Conservation (phyloP, 2,329 filamentous ascomycete genomes). For the Amylocarpus encephaloides region DNA sequence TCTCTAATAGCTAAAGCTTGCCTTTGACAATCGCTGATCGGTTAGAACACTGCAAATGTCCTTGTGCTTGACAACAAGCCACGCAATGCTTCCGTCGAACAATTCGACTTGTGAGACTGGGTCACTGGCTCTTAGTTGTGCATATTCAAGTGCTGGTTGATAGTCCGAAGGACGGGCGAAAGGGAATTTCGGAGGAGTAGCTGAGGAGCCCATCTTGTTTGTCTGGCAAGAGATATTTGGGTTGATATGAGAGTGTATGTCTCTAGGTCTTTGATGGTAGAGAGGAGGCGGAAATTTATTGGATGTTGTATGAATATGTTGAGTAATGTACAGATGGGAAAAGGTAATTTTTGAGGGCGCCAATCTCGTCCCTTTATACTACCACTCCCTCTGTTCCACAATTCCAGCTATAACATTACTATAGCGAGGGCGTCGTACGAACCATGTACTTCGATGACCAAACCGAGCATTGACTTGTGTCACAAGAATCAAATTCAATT, state of each 20-base stretch:
- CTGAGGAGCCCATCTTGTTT: not conserved
- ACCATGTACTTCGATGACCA: not conserved
- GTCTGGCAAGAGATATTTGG: no score
- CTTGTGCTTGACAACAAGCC: conserved; percentile 42
- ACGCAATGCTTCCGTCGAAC: conserved; percentile 40
- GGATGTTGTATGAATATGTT: no score
- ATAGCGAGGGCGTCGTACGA: not conserved
- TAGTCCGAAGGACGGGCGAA: conserved; percentile 36
- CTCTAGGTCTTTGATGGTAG: no score
- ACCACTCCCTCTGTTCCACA: no score
- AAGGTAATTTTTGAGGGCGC: no score
- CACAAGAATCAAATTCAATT: not conserved
- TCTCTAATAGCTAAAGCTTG: not conserved
- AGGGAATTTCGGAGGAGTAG: conserved; percentile 31
- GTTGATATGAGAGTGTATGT: no score
- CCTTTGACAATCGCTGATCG: conserved; percentile 23
- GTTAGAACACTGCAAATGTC: conserved; percentile 40
- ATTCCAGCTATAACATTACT: no score
- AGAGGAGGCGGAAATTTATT: no score
- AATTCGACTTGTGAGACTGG: conserved; percentile 40
- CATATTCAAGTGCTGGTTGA: conserved; percentile 40
- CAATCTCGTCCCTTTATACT: no score
- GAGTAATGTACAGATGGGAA: no score
- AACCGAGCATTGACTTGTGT: not conserved
- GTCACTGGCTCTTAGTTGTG: conserved; percentile 35